These are phyloP conservation scores for Venturia asperata DNA, from an alignment of 2,329 filamentous ascomycete species.

Conservation along the genomic window DNA sequence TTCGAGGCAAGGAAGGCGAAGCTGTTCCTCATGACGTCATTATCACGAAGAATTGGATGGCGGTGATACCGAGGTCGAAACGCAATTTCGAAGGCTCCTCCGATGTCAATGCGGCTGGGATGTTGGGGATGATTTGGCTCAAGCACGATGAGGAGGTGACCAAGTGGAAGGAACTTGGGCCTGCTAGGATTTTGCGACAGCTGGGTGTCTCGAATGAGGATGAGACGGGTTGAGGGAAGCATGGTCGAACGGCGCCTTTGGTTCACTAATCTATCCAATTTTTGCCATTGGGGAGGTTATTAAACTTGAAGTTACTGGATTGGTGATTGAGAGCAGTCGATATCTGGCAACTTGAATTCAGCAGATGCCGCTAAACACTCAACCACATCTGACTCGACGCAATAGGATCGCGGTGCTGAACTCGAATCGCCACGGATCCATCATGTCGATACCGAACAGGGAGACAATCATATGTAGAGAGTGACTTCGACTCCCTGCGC, in stretches of 20 bases:
- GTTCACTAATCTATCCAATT: neutral
- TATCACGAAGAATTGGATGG: constrained; percentile 9
- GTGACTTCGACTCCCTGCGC: no score
- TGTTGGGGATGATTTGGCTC: constrained; percentile 12
- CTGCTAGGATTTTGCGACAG: constrained; percentile 5
- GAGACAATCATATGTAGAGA: no score
- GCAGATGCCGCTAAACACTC: neutral
- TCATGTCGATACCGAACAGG: no score
- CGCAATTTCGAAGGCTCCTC: neutral
- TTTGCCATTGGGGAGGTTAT: neutral
- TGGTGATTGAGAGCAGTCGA: neutral
- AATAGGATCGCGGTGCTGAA: neutral
- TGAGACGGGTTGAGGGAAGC: no score
- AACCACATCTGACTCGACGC: neutral
- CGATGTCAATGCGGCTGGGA: constrained; percentile 7
- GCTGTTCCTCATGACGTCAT: constrained; percentile 12
- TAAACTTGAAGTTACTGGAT: neutral
- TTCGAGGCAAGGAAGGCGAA: constrained; percentile 2
- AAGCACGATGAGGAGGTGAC: neutral
- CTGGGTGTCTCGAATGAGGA: constrained; percentile 6
- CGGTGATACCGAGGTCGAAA: constrained; percentile 9
- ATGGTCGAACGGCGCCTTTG: neutral
- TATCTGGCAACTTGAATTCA: neutral
- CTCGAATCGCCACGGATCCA: no score
- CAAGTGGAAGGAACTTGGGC: constrained; percentile 13